A percentile compares a stretch with the other conserved stretches of the same genome.
Evolutionary conservation across 805 yeast species (phyloP).

Genomic region (Candida sonorensis): DNA sequence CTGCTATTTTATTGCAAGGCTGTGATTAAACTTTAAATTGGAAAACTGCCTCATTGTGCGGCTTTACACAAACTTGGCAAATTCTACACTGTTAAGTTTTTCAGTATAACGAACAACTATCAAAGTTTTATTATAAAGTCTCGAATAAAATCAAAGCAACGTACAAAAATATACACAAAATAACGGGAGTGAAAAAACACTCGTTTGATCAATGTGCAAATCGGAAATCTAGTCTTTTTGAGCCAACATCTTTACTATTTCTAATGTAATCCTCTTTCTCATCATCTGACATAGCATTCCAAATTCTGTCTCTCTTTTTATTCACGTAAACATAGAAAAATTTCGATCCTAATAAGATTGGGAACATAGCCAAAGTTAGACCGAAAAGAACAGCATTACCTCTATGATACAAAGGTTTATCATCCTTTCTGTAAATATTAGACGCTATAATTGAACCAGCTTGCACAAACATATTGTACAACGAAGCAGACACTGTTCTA

Average conservation of each 20-base stretch:
- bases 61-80: no score
- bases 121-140: no score
- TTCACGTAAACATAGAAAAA: slow-evolving; percentile 37
- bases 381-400: slow-evolving; percentile 45
- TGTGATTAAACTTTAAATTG: no score
- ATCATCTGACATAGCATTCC: slow-evolving; percentile 45
- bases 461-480: slow-evolving; percentile 61
- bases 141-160: no score
- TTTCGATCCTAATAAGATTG: slow-evolving; percentile 25
- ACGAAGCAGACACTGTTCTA: slow-evolving; percentile 58
- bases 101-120: no score
- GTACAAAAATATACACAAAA: no score
- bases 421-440: slow-evolving; percentile 50
- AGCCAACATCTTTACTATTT: slow-evolving; percentile 46
- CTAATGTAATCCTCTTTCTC: slow-evolving; percentile 42
- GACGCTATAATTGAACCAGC: slow-evolving; percentile 46
- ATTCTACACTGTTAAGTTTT: no score
- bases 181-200: no score
- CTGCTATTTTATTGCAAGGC: no score
- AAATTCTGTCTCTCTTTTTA: slow-evolving; percentile 34
- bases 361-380: slow-evolving; percentile 25
- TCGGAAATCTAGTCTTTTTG: slow-evolving; percentile 45
- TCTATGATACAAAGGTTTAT: slow-evolving; percentile 50
- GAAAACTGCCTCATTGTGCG: no score
- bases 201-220: slow-evolving; percentile 23